These are phyloP conservation scores for Pyrenochaeta sp. DNA, from an alignment of 2,329 filamentous ascomycete genomes.

Conservation along the genomic window DNA sequence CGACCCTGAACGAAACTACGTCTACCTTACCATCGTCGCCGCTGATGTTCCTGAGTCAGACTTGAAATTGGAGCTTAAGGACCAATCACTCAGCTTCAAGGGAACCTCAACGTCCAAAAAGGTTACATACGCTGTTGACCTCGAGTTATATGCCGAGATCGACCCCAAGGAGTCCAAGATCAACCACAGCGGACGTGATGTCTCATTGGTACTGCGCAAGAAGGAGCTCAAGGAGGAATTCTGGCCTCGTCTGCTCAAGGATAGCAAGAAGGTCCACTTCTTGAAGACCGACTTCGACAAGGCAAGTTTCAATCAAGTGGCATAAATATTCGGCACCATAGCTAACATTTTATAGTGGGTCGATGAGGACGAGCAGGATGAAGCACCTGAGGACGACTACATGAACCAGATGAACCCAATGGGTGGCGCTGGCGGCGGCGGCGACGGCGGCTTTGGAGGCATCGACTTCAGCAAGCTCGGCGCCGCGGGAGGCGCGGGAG, in stretches of 20 bases:
- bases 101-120: constrained; percentile 86
- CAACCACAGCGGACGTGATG: constrained; percentile 86
- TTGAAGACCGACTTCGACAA: constrained; percentile 99
- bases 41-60: constrained; percentile 80
- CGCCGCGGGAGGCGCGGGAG: constrained; percentile 58
- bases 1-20: constrained; percentile 87
- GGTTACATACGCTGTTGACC: constrained; percentile 82
- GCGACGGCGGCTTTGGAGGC: constrained; percentile 77
- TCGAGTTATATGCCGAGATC: constrained; percentile 92
- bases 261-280: constrained; percentile 88
- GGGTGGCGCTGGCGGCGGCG: constrained; percentile 55
- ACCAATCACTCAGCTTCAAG: constrained; percentile 80
- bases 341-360: constrained; percentile 72
- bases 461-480: constrained; percentile 93
- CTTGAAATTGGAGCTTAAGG: constrained; percentile 78
- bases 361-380: constrained; percentile 98
- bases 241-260: constrained; percentile 96
- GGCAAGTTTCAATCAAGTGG: constrained; percentile 57
- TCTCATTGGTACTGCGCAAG: constrained; percentile 94
- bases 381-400: constrained; percentile 77
- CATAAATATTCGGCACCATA: not conserved
- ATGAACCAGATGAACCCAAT: constrained; percentile 64
- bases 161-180: constrained; percentile 84
- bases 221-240: constrained; percentile 94
- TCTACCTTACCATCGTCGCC: constrained; percentile 91